Evolutionary conservation across 768 basidiomycete genomes (phyloP), one percentile per base, ranked within the genome.

Genomic region (Suillus decipiens): DNA sequence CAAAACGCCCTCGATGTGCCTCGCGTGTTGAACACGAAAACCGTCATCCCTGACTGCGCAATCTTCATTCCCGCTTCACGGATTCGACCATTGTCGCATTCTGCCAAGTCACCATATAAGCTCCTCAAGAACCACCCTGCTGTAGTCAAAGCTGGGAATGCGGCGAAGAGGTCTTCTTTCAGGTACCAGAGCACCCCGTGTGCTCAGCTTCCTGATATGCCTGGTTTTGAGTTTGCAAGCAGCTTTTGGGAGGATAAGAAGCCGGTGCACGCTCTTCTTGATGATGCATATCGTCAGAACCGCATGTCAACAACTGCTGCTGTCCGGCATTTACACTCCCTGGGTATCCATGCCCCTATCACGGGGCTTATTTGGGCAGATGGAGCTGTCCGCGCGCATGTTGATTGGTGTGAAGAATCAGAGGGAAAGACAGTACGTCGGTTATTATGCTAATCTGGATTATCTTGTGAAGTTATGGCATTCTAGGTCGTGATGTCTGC

Each of bases 201-300:
- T 60, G 75, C 75, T 15, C 78, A 78, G 55, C 77, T 83, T 12
- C 82, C 84, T 0, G 80, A 81, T 37, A 74, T 71, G 55, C 75
- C 79, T 2, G 76, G 78, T 11, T 85, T 86, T 66, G 84, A 86
- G 70, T 84, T 86, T 63, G 77, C 75, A 15, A 83, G 85, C 66
- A 80, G 80, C 61, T 72, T 86, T 57, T 85, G 82, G 82, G 84
- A 87, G 67, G 84, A 87, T 72, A 87, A 87, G 76, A 87, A 86
- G 61, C 81, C 83, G 0, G 73, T 78, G 12, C 81, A 85, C 51
- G 67, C 75, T 5, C 69, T 82, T 64, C 76, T 83, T 2, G 83
- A 82, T 51, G 80, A 82, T 61, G 85, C 86, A 1, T 84, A 84
- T 68, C 73, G 86, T 28, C 85, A 86, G 70, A 86, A 86, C 67